Evolutionary conservation across 371 early-diverging fungal species (phyloP), one percentile per base, ranked within the genome.

Genomic region (Enterospora canceri): DNA sequence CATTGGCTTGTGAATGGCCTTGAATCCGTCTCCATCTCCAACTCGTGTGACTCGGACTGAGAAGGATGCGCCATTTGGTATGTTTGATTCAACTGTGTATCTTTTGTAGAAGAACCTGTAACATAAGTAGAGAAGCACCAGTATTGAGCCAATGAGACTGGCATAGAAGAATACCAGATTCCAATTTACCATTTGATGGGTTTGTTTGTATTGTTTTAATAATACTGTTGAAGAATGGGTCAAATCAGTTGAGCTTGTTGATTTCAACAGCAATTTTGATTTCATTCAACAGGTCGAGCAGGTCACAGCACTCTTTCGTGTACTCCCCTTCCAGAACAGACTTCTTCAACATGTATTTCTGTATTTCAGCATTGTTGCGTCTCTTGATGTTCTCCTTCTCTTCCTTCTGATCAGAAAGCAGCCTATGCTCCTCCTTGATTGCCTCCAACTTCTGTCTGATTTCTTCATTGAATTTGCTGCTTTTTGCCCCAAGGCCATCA

Each of bases 11-110:
- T 74, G 75, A 19, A 59, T 50, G 30, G 65, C 48, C 26, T 61
- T 51, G 35, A 70, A 74, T 28, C 58, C 61, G 53, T 74, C 75
- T n/a, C 75, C 75, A 58, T 74, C 75, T 19, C 62, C 49, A 29
- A 74, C 61, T 30, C 24, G 34, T 34, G 67, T 70, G 1, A 65
- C 74, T 12, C 8, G 8, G n/a, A 40, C 40, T 12, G 12, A 12
- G n/a, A 40, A 40, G n/a, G 12, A 12, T 40, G 8, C n/a, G 8
- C 40, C 40, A 12, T 12, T 40, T 8, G 40, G n/a, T 40, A 40
- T 40, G 8, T 40, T 8, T 40, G 8, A 8, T 40, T 40, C 40
- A 12, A 12, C n/a, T n/a, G 40, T 40, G 40, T 40, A 40, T n/a
- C 40, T 40, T 40, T 40, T 40, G 40, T 12, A 8, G 8, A 40